Percentiles rank a stretch among this genome's conserved stretches.
phyloP scores from a whole-genome alignment of 148 eudicot species.

The Selenicereus undatus region DNA sequence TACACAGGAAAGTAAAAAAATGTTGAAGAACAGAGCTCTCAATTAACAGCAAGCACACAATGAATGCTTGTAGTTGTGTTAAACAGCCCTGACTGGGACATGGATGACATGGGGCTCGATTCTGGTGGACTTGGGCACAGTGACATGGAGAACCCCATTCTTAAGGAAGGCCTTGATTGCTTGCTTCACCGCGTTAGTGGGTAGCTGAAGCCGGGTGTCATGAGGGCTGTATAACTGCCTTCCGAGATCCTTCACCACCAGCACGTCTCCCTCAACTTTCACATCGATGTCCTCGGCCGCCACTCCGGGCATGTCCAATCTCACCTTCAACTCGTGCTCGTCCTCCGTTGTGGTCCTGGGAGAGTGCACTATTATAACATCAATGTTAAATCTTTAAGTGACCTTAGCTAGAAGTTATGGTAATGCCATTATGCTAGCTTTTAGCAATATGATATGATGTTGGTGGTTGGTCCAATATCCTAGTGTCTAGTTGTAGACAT shows the following conservation, averaged over 20 bases:
- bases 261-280: conserved; percentile 14
- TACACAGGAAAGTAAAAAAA: too few species aligned
- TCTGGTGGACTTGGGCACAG: conserved; percentile 19
- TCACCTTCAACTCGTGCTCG: conserved; percentile 13
- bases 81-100: too few species aligned
- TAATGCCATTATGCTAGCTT: too few species aligned
- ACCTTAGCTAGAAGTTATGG: too few species aligned
- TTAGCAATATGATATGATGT: too few species aligned
- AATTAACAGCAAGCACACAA: too few species aligned
- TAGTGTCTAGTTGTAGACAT: too few species aligned
- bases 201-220: conserved; percentile 7
- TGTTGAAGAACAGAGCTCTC: too few species aligned
- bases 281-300: conserved; percentile 20
- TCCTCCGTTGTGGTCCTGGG: conserved; percentile 21
- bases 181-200: conserved; percentile 8
- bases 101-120: background rate
- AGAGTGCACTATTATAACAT: conserved; percentile 11
- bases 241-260: conserved; percentile 16
- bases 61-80: too few species aligned
- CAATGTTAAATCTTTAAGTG: background rate
- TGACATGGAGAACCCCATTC: conserved; percentile 21
- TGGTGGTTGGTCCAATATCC: too few species aligned
- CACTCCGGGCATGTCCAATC: conserved; percentile 27
- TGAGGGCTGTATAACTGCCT: conserved; percentile 9
- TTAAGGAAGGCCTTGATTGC: conserved; percentile 9